Evolutionary conservation across 441 rosid genomes (phyloP).

Genomic region (Erysimum cheiri): DNA sequence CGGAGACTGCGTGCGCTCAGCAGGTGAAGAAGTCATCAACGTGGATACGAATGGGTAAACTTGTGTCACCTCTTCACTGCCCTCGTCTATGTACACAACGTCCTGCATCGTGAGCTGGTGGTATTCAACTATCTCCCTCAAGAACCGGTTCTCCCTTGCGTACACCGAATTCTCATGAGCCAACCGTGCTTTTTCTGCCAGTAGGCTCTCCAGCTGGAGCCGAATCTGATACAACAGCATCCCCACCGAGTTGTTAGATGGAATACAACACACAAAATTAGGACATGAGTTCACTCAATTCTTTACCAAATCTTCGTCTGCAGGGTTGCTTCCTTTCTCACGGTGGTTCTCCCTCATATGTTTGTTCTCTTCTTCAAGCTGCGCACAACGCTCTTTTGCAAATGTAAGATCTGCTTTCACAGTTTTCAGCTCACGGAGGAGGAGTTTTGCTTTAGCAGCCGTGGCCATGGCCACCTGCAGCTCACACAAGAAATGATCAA

Average conservation of each 20-base stretch:
- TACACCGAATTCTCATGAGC: constrained; percentile 85
- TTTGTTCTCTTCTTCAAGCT: constrained; percentile 91
- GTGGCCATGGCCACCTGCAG: constrained; percentile 96
- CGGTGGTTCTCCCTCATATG: constrained; percentile 85
- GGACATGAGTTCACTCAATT: constrained; percentile 3
- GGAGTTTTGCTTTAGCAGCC: constrained; percentile 96
- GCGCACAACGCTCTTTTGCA: constrained; percentile 82
- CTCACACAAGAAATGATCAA: constrained; percentile 71
- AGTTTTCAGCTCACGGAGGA: constrained; percentile 90
- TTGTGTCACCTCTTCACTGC: constrained; percentile 77
- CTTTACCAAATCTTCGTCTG: constrained; percentile 89
- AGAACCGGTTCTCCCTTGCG: constrained; percentile 80
- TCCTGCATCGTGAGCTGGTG: constrained; percentile 96
- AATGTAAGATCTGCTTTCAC: constrained; percentile 93
- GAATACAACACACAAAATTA: constrained; percentile 10
- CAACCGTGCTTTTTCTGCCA: constrained; percentile 91
- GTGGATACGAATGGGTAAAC: constrained; percentile 60
- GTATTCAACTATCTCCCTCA: constrained; percentile 93
- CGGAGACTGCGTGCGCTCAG: constrained; percentile 36
- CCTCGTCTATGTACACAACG: constrained; percentile 79
- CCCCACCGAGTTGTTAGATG: background rate
- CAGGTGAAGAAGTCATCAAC: constrained; percentile 53
- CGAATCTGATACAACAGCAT: constrained; percentile 61
- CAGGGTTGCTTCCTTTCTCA: constrained; percentile 73
- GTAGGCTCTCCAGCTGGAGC: constrained; percentile 86